Percentiles rank a stretch among this genome's conserved stretches.
Conservation (phyloP, 2,329 filamentous ascomycete species). For the Fusarium sp. region DNA sequence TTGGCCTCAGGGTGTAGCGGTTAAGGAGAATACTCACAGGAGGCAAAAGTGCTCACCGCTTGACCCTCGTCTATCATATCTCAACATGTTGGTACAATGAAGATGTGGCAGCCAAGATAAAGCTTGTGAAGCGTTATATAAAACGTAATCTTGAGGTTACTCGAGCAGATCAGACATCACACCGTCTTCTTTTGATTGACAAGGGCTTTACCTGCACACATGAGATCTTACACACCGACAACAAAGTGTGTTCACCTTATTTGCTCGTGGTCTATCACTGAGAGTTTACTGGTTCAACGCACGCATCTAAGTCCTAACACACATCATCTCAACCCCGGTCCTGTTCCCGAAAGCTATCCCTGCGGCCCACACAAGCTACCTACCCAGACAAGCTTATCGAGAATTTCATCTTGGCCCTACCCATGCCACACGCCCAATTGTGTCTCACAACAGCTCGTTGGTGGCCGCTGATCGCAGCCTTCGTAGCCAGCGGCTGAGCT, state of each 20-base stretch:
- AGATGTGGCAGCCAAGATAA: slow-evolving; percentile 4
- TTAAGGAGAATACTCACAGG: not conserved
- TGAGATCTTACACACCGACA: slow-evolving; percentile 29
- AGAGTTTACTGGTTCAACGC: slow-evolving; percentile 38
- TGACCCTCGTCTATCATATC: slow-evolving; percentile 6
- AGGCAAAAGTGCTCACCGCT: slow-evolving; percentile 20
- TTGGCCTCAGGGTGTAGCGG: not conserved
- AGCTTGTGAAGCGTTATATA: not conserved
- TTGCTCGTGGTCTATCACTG: slow-evolving; percentile 41
- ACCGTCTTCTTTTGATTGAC: slow-evolving; percentile 22
- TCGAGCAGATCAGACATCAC: slow-evolving; percentile 27
- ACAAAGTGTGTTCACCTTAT: slow-evolving; percentile 1
- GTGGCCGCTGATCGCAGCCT: slow-evolving; percentile 15
- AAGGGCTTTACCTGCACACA: not conserved
- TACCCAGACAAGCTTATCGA: slow-evolving; percentile 32
- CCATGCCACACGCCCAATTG: slow-evolving; percentile 31
- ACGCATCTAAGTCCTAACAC: slow-evolving; percentile 6
- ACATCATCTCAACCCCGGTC: slow-evolving; percentile 24
- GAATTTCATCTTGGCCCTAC: slow-evolving; percentile 34
- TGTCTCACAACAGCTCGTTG: slow-evolving; percentile 38
- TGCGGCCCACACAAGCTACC: slow-evolving; percentile 28
- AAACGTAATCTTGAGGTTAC: not conserved
- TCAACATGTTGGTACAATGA: not conserved
- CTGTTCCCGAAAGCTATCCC: slow-evolving; percentile 33
- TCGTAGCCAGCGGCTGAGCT: slow-evolving; percentile 11